Conservation (phyloP, 2,329 filamentous ascomycete genomes). For the Dothideomycetes sp. region DNA sequence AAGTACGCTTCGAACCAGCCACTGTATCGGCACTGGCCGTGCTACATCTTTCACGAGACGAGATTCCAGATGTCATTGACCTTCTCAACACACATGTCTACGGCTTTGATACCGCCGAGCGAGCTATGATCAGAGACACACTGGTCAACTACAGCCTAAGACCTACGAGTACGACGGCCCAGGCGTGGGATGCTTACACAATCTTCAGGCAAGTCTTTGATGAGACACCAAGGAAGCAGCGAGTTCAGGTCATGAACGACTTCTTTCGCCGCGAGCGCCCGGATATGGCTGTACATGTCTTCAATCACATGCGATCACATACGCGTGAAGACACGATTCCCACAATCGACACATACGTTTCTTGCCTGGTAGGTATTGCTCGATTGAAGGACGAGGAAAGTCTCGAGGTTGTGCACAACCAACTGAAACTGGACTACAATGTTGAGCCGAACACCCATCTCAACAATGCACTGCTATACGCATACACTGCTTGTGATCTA, state of each 20-base stretch:
- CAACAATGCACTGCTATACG: constrained; percentile 79
- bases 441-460: constrained; percentile 68
- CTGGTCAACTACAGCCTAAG: constrained; percentile 63
- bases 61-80: constrained; percentile 71
- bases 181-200: constrained; percentile 52
- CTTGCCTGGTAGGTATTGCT: constrained; percentile 64
- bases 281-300: constrained; percentile 79
- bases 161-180: constrained; percentile 50
- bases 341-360: constrained; percentile 63
- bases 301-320: constrained; percentile 88
- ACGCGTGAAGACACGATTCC: constrained; percentile 55
- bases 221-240: constrained; percentile 54
- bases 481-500: constrained; percentile 62
- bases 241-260: constrained; percentile 65
- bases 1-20: constrained; percentile 59
- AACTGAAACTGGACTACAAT: constrained; percentile 84
- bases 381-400: constrained; percentile 41
- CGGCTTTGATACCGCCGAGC: constrained; percentile 61
- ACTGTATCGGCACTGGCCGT: constrained; percentile 67
- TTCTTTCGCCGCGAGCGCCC: constrained; percentile 82
- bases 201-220: constrained; percentile 50
- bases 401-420: constrained; percentile 74
- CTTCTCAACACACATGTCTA: constrained; percentile 67
- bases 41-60: constrained; percentile 64
- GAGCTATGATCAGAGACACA: constrained; percentile 54